These are phyloP conservation scores for Porpolomopsis calyptriformis DNA, from an alignment of 768 basidiomycete species.

Conservation along the genomic window DNA sequence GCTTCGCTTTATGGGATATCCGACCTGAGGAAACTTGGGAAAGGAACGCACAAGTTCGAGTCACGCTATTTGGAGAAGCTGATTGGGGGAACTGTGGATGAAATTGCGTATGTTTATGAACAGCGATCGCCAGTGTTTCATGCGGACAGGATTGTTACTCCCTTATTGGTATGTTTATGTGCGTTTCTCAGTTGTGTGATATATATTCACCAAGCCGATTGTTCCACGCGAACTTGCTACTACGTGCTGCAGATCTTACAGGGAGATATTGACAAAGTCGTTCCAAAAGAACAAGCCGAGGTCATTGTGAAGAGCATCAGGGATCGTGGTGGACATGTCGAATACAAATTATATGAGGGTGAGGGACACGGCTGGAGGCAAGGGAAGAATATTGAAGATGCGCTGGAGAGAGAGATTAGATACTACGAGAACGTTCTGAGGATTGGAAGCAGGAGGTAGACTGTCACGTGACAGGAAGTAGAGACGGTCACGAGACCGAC, in stretches of 20 bases:
- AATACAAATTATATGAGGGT: constrained; percentile 51
- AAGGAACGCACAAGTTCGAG: constrained; percentile 68
- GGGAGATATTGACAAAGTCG: constrained; percentile 51
- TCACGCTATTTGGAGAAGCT: constrained; percentile 48
- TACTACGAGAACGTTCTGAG: constrained; percentile 43
- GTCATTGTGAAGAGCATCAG: constrained; percentile 44
- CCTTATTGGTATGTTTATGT: constrained; percentile 45
- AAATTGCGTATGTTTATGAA: constrained; percentile 47
- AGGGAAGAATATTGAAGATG: constrained; percentile 42
- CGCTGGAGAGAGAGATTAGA: constrained; percentile 39
- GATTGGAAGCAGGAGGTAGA: too few relatives aligned
- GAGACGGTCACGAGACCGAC: neutral
- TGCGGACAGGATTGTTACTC: constrained; percentile 49
- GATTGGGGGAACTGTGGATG: constrained; percentile 45
- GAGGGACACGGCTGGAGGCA: constrained; percentile 60
- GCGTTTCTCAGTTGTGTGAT: neutral
- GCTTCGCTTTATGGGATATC: constrained; percentile 61
- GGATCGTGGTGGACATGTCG: constrained; percentile 39
- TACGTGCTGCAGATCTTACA: constrained; percentile 46
- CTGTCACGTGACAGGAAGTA: neutral
- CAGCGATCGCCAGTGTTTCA: constrained; percentile 54
- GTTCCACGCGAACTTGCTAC: too few relatives aligned
- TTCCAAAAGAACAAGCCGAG: constrained; percentile 57
- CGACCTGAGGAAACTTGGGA: constrained; percentile 44
- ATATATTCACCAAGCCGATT: neutral